Percentiles rank a stretch among this genome's conserved stretches.
phyloP scores from a whole-genome alignment of 2,329 filamentous ascomycete genomes.

The Penicillium sumatraense region DNA sequence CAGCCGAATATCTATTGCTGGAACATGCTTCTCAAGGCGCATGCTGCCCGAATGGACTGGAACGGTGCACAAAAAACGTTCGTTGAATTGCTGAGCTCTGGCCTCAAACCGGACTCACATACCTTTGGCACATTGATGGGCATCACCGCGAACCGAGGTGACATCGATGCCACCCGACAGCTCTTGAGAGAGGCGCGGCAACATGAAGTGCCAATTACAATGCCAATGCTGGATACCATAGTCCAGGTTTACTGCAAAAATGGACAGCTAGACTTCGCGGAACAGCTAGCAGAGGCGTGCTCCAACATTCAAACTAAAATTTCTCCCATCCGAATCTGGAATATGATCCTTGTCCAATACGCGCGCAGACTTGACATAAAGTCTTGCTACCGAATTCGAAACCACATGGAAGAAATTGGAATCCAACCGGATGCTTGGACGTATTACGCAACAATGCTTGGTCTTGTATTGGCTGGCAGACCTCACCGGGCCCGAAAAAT shows the following conservation, averaged over 20 bases:
- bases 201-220: slow-evolving; percentile 55
- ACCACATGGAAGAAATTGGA: slow-evolving; percentile 57
- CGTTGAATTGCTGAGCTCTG: slow-evolving; percentile 58
- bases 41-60: slow-evolving; percentile 69
- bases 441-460: slow-evolving; percentile 65
- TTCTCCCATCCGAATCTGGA: slow-evolving; percentile 72
- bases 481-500: slow-evolving; percentile 62
- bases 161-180: slow-evolving; percentile 69
- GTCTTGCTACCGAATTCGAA: slow-evolving; percentile 58
- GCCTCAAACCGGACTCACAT: slow-evolving; percentile 61
- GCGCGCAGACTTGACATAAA: slow-evolving; percentile 65
- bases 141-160: slow-evolving; percentile 71
- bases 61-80: slow-evolving; percentile 69
- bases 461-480: slow-evolving; percentile 56
- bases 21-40: slow-evolving; percentile 77
- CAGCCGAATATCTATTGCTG: slow-evolving; percentile 66
- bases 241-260: slow-evolving; percentile 70
- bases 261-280: slow-evolving; percentile 59
- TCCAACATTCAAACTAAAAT: slow-evolving; percentile 57
- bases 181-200: slow-evolving; percentile 67
- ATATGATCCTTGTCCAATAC: slow-evolving; percentile 72
- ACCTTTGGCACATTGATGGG: slow-evolving; percentile 77
- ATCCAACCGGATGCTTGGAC: slow-evolving; percentile 61
- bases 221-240: slow-evolving; percentile 66
- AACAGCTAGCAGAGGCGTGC: slow-evolving; percentile 63